Base-by-base conservation (phyloP, 148 eudicot genomes). In the Vaccinium myrtillus region DNA sequence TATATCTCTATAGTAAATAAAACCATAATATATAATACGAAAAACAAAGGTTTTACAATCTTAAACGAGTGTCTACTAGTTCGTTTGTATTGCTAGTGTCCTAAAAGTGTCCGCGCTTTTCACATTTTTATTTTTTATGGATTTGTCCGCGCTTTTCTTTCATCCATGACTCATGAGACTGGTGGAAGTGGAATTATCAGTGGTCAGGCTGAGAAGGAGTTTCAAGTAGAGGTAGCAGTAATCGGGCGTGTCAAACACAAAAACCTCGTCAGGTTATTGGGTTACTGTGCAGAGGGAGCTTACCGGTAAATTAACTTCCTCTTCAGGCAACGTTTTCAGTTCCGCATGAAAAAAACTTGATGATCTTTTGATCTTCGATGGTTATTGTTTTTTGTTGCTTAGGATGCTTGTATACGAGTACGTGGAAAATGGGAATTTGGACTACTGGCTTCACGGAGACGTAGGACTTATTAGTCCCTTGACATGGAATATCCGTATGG, bases 191-290 rank as follows among this genome's bases (percentile, higher is more conserved):
- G n/a, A 79, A 71, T 78, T 89, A 36, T 83, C 90, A 97, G 99
- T 93, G 99, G 98, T 74, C 99, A 97, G 83, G 99, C 99, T 6
- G 98, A 97, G 87, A 97, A 88, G 86, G 99, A 97, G 84, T 97
- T 97, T 77, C 94, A 93, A 85, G 99, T 95, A 75, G 99, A 97
- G 88, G 97, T 97, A 54, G 98, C 95, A 76, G 98, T 91, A 80
- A 97, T 97, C 83, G 99, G 99, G 87, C 98, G 99, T 73, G 99
- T 94, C 7, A 90, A 96, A 77, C 99, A 97, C 89, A 97, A 97
- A 86, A 94, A 95, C 91, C 98, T 97, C 16, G 98, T 95, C 80
- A 89, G 98, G 83, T 88, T 97, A 86, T 91, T 97, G 51, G 99
- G 99, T 25, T 97, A 97, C 79, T 97, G 99, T 81, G 98, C 94